Evolutionary conservation across 2,329 filamentous ascomycete genomes (phyloP).

Genomic region (Thelonectria blattea): DNA sequence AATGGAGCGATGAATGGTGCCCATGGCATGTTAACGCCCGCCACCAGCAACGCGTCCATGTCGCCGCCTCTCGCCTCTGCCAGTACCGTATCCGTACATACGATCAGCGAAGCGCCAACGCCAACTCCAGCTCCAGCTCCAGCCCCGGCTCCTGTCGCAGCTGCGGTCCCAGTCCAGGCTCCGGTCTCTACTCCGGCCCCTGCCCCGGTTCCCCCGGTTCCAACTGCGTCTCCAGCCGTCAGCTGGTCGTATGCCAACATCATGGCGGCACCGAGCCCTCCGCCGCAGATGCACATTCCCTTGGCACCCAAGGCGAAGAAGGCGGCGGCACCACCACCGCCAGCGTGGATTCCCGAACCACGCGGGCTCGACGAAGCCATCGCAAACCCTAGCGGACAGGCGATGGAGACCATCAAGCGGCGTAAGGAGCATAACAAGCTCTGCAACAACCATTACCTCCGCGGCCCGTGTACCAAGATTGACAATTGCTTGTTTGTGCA

Average conservation of each 20-base stretch:
- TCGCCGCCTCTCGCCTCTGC: constrained; percentile 25
- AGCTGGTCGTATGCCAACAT: constrained; percentile 49
- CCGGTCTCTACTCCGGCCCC: not conserved
- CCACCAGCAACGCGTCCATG: constrained; percentile 35
- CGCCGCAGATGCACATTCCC: constrained; percentile 51
- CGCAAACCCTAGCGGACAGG: constrained; percentile 47
- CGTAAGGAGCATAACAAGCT: constrained; percentile 61
- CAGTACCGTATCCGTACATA: not conserved
- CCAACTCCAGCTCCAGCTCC: not conserved
- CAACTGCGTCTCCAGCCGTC: constrained; percentile 1
- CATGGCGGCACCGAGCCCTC: constrained; percentile 49
- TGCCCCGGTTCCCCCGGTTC: not conserved
- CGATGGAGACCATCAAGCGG: constrained; percentile 62
- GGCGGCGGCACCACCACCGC: constrained; percentile 23
- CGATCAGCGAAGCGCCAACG: not conserved
- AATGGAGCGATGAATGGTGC: constrained; percentile 11
- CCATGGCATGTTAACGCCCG: constrained; percentile 30
- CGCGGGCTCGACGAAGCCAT: constrained; percentile 63
- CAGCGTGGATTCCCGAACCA: constrained; percentile 59
- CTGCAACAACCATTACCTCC: constrained; percentile 68
- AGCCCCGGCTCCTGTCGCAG: too few relatives aligned
- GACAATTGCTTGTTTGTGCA: constrained; percentile 64
- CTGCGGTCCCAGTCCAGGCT: not conserved
- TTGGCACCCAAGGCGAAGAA: constrained; percentile 40
- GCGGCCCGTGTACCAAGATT: constrained; percentile 61